Evolutionary conservation across 2,329 filamentous ascomycete species (phyloP).

Genomic region (Phialemonium atrogriseum): DNA sequence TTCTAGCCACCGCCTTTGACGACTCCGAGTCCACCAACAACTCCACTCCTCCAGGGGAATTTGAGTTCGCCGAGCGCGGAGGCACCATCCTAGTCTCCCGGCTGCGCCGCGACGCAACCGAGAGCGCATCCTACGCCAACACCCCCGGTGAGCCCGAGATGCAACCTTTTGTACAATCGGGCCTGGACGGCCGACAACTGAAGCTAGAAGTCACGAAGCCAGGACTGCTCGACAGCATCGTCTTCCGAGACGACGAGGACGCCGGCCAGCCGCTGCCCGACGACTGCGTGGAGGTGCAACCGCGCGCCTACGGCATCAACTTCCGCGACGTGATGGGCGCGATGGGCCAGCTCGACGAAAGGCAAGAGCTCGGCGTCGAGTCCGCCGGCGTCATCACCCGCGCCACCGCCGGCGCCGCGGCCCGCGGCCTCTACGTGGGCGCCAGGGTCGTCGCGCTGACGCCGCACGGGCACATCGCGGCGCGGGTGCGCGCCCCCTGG

Average conservation of each 20-base stretch:
- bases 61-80: too few relatives aligned
- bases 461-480: neutral
- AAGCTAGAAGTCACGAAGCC: neutral
- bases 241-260: neutral
- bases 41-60: too few relatives aligned
- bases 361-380: constrained; percentile 20
- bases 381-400: constrained; percentile 14
- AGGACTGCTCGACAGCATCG: neutral
- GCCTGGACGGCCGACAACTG: neutral
- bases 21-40: too few relatives aligned
- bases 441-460: constrained; percentile 8
- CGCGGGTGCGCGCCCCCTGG: constrained; percentile 8
- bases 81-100: too few relatives aligned
- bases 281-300: constrained; percentile 21
- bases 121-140: too few relatives aligned
- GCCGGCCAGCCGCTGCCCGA: constrained; percentile 8
- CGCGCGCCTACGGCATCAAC: constrained; percentile 23
- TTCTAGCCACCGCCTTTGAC: too few relatives aligned
- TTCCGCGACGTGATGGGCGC: constrained; percentile 28
- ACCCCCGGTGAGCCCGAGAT: neutral
- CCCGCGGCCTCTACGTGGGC: constrained; percentile 4
- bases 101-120: too few relatives aligned
- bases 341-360: constrained; percentile 13
- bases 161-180: neutral
- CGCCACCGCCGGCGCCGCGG: constrained; percentile 16